Evolutionary conservation across 352 stramenopile species (phyloP).

Genomic region (Phytophthora megakarya): DNA sequence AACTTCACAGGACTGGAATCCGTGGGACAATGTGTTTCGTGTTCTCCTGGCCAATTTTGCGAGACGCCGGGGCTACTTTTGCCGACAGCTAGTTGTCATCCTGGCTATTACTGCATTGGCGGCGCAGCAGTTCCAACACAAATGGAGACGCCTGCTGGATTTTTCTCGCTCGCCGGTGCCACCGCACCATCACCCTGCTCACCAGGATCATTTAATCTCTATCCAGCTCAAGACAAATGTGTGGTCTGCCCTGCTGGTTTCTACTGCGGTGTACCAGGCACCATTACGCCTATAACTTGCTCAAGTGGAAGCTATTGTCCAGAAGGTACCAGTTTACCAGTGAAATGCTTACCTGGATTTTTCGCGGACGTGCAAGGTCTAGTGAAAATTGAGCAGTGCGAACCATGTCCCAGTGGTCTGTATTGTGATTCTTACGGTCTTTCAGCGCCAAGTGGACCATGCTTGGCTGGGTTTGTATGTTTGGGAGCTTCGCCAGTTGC

Average conservation of each 20-base stretch:
- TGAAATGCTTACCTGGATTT: constrained; percentile 71
- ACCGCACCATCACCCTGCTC: constrained; percentile 53
- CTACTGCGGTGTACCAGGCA: constrained; percentile 66
- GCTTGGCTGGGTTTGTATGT: constrained; percentile 73
- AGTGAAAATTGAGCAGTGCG: constrained; percentile 71
- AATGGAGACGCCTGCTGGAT: constrained; percentile 51
- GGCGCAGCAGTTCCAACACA: constrained; percentile 60
- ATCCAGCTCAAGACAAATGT: constrained; percentile 56
- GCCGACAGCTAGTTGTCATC: constrained; percentile 75
- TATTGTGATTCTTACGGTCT: constrained; percentile 91
- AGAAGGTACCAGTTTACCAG: constrained; percentile 45
- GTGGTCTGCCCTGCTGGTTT: constrained; percentile 72
- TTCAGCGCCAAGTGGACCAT: constrained; percentile 50
- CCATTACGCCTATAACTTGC: constrained; percentile 54
- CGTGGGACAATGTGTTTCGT: constrained; percentile 77
- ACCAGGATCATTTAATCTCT: constrained; percentile 66
- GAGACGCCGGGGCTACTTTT: constrained; percentile 64
- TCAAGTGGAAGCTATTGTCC: constrained; percentile 76
- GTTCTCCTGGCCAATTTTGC: constrained; percentile 79
- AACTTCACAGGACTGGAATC: constrained; percentile 74
- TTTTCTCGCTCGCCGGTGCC: constrained; percentile 56
- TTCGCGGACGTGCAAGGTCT: constrained; percentile 68
- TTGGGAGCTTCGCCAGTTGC: constrained; percentile 52
- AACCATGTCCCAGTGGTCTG: constrained; percentile 72
- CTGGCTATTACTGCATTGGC: constrained; percentile 83